These are phyloP conservation scores for Aureobasidium sp. DNA, from an alignment of 2,329 filamentous ascomycete genomes.

Conservation along the genomic window DNA sequence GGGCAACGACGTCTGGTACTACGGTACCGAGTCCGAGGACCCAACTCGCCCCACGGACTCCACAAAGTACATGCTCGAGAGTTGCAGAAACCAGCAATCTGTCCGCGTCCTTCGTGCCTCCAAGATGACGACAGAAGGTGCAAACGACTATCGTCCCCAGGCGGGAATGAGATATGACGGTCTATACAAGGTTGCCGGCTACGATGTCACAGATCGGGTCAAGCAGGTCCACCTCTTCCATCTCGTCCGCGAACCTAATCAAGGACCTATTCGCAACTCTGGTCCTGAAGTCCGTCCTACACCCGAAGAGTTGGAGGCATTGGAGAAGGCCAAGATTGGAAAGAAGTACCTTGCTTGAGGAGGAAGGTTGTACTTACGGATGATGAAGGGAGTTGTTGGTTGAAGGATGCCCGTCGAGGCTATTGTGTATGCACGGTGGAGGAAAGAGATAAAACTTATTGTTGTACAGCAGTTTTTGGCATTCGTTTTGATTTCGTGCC, in stretches of 20 bases:
- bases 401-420: neutral
- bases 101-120: constrained; percentile 45
- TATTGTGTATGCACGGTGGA: neutral
- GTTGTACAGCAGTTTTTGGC: too few species aligned
- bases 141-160: constrained; percentile 35
- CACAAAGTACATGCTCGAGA: constrained; percentile 38
- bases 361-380: neutral
- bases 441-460: neutral
- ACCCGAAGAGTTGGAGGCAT: constrained; percentile 14
- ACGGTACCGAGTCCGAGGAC: constrained; percentile 38
- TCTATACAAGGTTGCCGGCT: constrained; percentile 40
- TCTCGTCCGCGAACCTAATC: constrained; percentile 34
- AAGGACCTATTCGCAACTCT: constrained; percentile 39
- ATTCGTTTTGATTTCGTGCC: too few species aligned
- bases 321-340: neutral
- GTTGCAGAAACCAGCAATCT: constrained; percentile 25
- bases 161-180: constrained; percentile 50
- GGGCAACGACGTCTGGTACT: constrained; percentile 43
- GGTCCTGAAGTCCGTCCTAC: constrained; percentile 37
- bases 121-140: constrained; percentile 25
- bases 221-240: constrained; percentile 41
- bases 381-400: neutral
- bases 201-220: constrained; percentile 30
- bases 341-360: constrained; percentile 11
- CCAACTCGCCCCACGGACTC: constrained; percentile 25